A percentile compares a stretch with the other conserved stretches of the same genome.
Evolutionary conservation across 768 basidiomycete genomes (phyloP).

Genomic region (Kwoniella sp.): DNA sequence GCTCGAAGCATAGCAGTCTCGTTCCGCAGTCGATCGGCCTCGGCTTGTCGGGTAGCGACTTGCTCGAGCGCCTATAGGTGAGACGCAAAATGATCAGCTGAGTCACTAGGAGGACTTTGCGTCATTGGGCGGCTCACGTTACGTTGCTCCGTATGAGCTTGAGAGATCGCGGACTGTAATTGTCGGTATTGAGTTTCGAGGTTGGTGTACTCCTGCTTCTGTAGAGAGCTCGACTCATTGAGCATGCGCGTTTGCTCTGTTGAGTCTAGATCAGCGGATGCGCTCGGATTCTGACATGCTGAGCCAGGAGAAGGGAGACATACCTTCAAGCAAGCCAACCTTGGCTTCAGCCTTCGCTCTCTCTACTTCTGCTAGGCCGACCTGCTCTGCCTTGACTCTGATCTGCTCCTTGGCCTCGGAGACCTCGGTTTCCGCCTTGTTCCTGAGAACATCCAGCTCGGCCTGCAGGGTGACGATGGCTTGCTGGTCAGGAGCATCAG

Average conservation of each 20-base stretch:
- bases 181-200: constrained; percentile 40
- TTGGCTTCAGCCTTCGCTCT: constrained; percentile 84
- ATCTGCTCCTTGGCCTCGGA: constrained; percentile 73
- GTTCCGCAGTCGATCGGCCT: constrained; percentile 75
- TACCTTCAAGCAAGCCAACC: constrained; percentile 75
- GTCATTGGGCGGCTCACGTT: too few species aligned
- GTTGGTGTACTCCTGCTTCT: constrained; percentile 43
- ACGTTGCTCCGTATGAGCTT: constrained; percentile 39
- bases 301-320: constrained; percentile 49
- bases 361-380: constrained; percentile 66
- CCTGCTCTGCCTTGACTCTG: constrained; percentile 67
- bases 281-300: neutral
- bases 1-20: constrained; percentile 85
- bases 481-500: constrained; percentile 29
- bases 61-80: constrained; percentile 66
- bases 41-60: constrained; percentile 64
- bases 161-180: constrained; percentile 35
- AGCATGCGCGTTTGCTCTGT: constrained; percentile 47
- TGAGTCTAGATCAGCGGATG: neutral
- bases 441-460: constrained; percentile 77
- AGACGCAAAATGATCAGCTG: neutral
- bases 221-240: constrained; percentile 37
- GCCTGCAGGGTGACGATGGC: constrained; percentile 69
- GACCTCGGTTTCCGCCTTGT: constrained; percentile 79
- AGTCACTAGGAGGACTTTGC: too few species aligned